Evolutionary conservation across 2,329 filamentous ascomycete genomes (phyloP).

Genomic region (Arthrobotrys musiformis): DNA sequence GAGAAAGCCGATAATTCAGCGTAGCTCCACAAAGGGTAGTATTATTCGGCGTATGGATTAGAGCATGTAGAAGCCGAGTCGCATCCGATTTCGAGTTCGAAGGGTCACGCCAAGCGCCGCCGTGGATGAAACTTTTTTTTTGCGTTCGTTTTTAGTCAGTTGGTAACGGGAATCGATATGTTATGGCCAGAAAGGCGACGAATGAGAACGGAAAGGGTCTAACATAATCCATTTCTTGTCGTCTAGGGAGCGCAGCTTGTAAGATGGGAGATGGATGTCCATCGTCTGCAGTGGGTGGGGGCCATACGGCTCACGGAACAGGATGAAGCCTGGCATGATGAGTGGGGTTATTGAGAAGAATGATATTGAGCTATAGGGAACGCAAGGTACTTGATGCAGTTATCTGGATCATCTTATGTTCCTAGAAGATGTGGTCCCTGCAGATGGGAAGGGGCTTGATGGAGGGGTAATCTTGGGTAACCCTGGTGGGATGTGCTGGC

Average conservation of each 20-base stretch:
- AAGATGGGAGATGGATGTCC: slow-evolving; percentile 53
- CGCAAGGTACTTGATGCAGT: slow-evolving; percentile 53
- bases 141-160: slow-evolving; percentile 34
- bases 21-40: slow-evolving; percentile 70
- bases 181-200: not conserved
- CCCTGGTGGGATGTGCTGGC: slow-evolving; percentile 29
- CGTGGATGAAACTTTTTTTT: slow-evolving; percentile 68
- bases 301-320: slow-evolving; percentile 55
- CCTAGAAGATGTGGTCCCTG: slow-evolving; percentile 11
- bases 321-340: slow-evolving; percentile 55
- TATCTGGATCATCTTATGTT: slow-evolving; percentile 44
- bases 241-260: slow-evolving; percentile 48
- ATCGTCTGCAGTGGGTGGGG: slow-evolving; percentile 53
- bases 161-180: slow-evolving; percentile 18
- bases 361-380: slow-evolving; percentile 20
- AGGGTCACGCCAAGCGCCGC: slow-evolving; percentile 73
- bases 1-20: slow-evolving; percentile 72
- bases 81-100: slow-evolving; percentile 66
- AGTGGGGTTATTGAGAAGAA: slow-evolving; percentile 11
- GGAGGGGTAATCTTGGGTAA: slow-evolving; percentile 31
- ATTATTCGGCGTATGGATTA: slow-evolving; percentile 52
- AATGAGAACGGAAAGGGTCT: slow-evolving; percentile 16
- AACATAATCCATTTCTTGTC: slow-evolving; percentile 56
- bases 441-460: slow-evolving; percentile 13
- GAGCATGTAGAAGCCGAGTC: slow-evolving; percentile 62